Evolutionary conservation across 192 early-diverging fungal species (phyloP), one percentile per base, ranked within the genome.

Genomic region (Ramicandelaber brevisporus): DNA sequence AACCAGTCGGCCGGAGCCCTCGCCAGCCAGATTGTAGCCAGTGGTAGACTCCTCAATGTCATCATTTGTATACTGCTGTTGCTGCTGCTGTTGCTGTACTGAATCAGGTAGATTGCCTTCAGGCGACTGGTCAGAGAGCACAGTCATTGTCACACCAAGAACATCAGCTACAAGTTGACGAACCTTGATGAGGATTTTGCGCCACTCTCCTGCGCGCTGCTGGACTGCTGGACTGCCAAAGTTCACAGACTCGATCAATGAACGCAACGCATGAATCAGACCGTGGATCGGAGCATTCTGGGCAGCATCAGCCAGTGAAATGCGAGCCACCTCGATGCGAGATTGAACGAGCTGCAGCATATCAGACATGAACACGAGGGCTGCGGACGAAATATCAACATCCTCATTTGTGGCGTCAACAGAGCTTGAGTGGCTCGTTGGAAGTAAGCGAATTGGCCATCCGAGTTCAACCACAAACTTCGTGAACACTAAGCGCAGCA

Each of bases 91-190:
- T 27, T 81, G 72, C 30, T 61, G 61, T 37, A 73, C 70, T 3
- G 73, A 68, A 5, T 70, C 63, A 3, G 84, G 88, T 3, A 87
- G 42, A 32, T 89, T 84, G 18, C 88, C 88, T 43, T 93, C 88
- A 4, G 82, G 79, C 7, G 80, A 78, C 6, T 73, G 59, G 37
- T 68, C 68, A 0, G 77, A 73, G 23, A 80, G 50, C 3, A 84
- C 64, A 4, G 56, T 59, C 44, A 75, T 54, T 4, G 77, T 71
- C 0, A 66, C 52, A 14, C 55, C 44, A 31, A 60, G 65, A 5
- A 65, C 57, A 3, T 37, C 45, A 19, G 67, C 50, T 5, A 69
- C 63, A 16, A 69, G 37, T 8, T 29, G 26, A 11, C 64, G 40
- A 25, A 57, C 40, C 3, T 53, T 50, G 3, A 26, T 26, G 6